Conservation (phyloP, 805 yeast genomes). For the Cyberlindnera suaveolens region DNA sequence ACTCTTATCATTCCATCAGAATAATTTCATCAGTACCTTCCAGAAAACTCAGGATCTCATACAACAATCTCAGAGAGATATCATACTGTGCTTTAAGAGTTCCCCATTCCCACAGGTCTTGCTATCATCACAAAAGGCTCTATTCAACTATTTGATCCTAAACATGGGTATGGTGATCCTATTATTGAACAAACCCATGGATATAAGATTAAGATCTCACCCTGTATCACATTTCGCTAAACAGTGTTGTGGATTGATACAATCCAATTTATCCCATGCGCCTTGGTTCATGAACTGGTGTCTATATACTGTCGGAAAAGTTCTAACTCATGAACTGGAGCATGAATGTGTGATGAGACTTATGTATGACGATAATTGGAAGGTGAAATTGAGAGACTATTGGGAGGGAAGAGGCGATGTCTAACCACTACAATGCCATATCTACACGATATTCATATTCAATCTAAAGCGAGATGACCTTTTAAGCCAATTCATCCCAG, state of each 20-base stretch:
- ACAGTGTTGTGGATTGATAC: conserved; percentile 11
- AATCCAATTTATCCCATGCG: conserved; percentile 4
- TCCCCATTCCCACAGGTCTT: conserved; percentile 10
- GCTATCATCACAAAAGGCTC: background rate
- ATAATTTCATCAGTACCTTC: conserved; percentile 5
- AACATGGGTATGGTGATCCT: conserved; percentile 8
- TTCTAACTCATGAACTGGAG: conserved; percentile 22
- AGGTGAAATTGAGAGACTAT: conserved; percentile 19
- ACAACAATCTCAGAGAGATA: background rate
- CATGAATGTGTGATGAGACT: conserved; percentile 20
- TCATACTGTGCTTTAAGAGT: background rate
- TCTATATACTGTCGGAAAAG: conserved; percentile 16
- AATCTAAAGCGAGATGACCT: conserved; percentile 2
- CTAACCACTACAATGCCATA: background rate
- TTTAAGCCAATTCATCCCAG: conserved; percentile 27
- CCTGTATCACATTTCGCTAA: conserved; percentile 21
- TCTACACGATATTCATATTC: background rate
- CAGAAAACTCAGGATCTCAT: background rate
- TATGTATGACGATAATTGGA: conserved; percentile 19
- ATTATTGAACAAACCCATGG: conserved; percentile 10
- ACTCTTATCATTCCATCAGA: conserved; percentile 7
- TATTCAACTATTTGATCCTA: conserved; percentile 6
- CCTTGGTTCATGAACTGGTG: conserved; percentile 13
- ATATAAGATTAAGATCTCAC: conserved; percentile 6
- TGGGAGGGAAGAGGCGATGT: conserved; percentile 22